Evolutionary conservation across 208 protist genomes (phyloP).

Genomic region (Trypanosoma scelopori): DNA sequence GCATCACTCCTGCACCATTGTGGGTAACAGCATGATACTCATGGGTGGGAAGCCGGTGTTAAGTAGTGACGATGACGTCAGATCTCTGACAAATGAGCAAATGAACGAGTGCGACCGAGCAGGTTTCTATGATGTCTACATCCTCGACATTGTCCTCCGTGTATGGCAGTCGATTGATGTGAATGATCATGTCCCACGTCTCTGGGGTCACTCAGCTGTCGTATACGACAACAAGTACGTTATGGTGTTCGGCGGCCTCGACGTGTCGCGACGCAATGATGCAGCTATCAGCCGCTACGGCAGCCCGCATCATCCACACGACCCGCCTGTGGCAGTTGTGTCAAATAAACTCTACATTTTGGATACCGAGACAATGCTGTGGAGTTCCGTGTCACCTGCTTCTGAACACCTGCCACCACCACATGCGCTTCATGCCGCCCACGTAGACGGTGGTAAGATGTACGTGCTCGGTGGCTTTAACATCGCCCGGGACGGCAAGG

Average conservation of each 20-base stretch:
- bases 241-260: constrained; percentile 32
- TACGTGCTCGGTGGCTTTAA: constrained; percentile 32
- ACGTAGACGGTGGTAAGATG: constrained; percentile 19
- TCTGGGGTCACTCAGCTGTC: constrained; percentile 34
- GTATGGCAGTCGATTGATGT: constrained; percentile 22
- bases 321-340: constrained; percentile 15
- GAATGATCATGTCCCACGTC: not conserved
- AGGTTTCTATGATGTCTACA: constrained; percentile 33
- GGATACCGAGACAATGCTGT: constrained; percentile 1
- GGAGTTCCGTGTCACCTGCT: not conserved
- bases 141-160: constrained; percentile 29
- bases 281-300: constrained; percentile 3
- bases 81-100: constrained; percentile 8
- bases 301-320: constrained; percentile 7
- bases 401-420: not conserved
- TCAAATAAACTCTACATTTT: constrained; percentile 13
- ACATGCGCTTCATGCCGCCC: constrained; percentile 28
- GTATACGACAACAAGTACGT: constrained; percentile 21
- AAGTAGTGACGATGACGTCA: not conserved
- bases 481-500: constrained; percentile 4
- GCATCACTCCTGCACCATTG: constrained; percentile 28
- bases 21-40: constrained; percentile 22
- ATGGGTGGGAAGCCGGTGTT: constrained; percentile 28
- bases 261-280: constrained; percentile 10
- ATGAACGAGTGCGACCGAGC: constrained; percentile 11